A percentile compares a stretch with the other conserved stretches of the same genome.
Conservation (phyloP, 2,329 filamentous ascomycete species). For the Xylaria sp. region DNA sequence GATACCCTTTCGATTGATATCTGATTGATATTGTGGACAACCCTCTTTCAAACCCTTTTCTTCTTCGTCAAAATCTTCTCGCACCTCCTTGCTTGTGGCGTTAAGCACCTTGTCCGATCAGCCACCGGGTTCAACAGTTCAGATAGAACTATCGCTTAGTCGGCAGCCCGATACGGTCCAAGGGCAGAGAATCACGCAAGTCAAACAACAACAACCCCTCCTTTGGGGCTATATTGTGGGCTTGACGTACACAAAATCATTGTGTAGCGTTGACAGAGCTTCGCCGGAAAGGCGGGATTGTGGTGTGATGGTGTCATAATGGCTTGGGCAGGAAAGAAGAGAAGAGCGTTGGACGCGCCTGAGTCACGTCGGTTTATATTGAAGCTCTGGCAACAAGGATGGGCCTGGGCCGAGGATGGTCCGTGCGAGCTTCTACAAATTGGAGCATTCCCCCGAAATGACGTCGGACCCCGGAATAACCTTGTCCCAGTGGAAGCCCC, state of each 20-base stretch:
- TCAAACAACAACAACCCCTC: slow-evolving; percentile 54
- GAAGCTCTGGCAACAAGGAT: slow-evolving; percentile 16
- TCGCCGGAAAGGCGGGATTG: slow-evolving; percentile 29
- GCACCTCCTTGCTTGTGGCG: neutral
- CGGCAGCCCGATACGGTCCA: slow-evolving; percentile 29
- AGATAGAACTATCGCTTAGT: slow-evolving; percentile 22
- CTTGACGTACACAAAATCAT: slow-evolving; percentile 31
- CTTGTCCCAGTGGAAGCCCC: slow-evolving; percentile 4
- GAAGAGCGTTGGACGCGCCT: slow-evolving; percentile 22
- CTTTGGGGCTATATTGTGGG: slow-evolving; percentile 55
- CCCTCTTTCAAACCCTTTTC: neutral
- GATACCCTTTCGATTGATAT: slow-evolving; percentile 7
- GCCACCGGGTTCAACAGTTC: slow-evolving; percentile 19
- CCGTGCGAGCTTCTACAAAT: slow-evolving; percentile 5
- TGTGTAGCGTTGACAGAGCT: slow-evolving; percentile 22
- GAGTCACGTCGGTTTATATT: slow-evolving; percentile 27
- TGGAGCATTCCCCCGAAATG: neutral
- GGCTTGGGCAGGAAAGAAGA: slow-evolving; percentile 26
- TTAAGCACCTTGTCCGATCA: slow-evolving; percentile 20
- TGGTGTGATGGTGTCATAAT: slow-evolving; percentile 32
- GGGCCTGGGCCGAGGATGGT: neutral
- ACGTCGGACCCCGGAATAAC: slow-evolving; percentile 19
- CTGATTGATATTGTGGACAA: neutral
- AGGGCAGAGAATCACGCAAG: slow-evolving; percentile 33
- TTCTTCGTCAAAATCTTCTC: neutral